These are phyloP conservation scores for Cercophora sp. DNA, from an alignment of 495 filamentous ascomycete species.

Conservation along the genomic window DNA sequence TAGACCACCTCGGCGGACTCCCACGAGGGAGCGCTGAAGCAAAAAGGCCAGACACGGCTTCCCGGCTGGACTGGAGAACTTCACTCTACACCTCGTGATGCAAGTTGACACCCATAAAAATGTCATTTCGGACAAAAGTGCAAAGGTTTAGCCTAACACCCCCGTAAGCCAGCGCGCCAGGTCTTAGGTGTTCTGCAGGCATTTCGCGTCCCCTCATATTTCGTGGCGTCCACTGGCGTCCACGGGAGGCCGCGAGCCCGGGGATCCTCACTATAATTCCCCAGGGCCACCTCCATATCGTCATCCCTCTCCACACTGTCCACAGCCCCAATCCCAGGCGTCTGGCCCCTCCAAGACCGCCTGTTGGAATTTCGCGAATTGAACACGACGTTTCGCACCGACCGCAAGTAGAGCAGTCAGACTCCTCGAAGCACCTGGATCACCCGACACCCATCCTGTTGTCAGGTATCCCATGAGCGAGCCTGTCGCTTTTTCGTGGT, in stretches of 20 bases:
- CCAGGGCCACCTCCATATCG: neutral
- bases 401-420: too few relatives aligned
- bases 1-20: too few relatives aligned
- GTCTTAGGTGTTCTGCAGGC: conserved; percentile 12
- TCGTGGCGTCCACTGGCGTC: too few relatives aligned
- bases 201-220: too few relatives aligned
- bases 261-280: conserved; percentile 2
- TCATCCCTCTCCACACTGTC: neutral
- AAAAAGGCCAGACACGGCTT: too few relatives aligned
- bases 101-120: too few relatives aligned
- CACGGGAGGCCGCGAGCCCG: neutral
- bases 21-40: too few relatives aligned
- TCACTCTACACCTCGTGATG: too few relatives aligned
- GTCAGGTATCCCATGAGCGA: conserved; percentile 21
- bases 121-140: neutral
- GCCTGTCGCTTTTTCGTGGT: conserved; percentile 18
- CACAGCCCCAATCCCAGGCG: conserved; percentile 5
- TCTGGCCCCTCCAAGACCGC: neutral
- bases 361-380: conserved; percentile 7
- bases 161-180: neutral
- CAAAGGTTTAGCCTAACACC: neutral
- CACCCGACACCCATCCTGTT: neutral
- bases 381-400: neutral
- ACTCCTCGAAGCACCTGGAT: neutral
- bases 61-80: too few relatives aligned